phyloP scores from a whole-genome alignment of 2,329 filamentous ascomycete genomes.

The Penicillium oxalicum region DNA sequence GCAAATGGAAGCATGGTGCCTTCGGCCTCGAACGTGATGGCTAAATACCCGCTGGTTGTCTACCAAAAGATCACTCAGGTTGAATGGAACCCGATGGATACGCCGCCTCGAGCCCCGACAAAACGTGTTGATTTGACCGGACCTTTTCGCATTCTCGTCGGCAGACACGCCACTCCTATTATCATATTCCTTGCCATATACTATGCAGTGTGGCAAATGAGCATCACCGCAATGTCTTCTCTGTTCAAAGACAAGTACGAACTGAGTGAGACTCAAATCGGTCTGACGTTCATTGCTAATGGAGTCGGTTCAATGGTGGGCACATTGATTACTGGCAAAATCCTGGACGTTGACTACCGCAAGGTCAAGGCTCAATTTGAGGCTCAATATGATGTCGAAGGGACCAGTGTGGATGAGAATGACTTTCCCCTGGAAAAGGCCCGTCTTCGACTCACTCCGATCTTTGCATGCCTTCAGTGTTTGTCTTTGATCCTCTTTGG shows the following conservation, averaged over 20 bases:
- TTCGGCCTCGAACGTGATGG: slow-evolving; percentile 9
- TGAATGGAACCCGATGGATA: slow-evolving; percentile 1
- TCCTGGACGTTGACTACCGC: slow-evolving; percentile 49
- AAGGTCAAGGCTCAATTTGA: slow-evolving; percentile 34
- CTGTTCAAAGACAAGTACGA: slow-evolving; percentile 44
- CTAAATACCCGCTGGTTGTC: slow-evolving; percentile 15
- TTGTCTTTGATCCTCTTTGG: slow-evolving; percentile 47
- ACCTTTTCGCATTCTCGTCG: slow-evolving; percentile 45
- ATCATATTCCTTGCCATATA: slow-evolving; percentile 47
- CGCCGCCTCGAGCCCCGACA: slow-evolving; percentile 13
- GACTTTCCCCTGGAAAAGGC: slow-evolving; percentile 48
- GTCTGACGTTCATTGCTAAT: slow-evolving; percentile 51
- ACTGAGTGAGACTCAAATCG: slow-evolving; percentile 43
- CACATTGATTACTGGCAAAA: slow-evolving; percentile 47
- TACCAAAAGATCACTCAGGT: slow-evolving; percentile 9
- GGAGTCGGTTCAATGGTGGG: slow-evolving; percentile 52
- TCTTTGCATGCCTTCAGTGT: slow-evolving; percentile 44
- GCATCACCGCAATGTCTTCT: slow-evolving; percentile 49
- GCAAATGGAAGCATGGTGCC: slow-evolving; percentile 26
- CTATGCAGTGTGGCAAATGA: slow-evolving; percentile 53
- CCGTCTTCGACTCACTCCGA: slow-evolving; percentile 45
- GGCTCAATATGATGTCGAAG: not conserved
- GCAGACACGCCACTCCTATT: slow-evolving; percentile 40
- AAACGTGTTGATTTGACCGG: slow-evolving; percentile 43
- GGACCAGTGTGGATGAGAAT: not conserved